phyloP scores from a whole-genome alignment of 805 yeast genomes.

The Candida corydali region DNA sequence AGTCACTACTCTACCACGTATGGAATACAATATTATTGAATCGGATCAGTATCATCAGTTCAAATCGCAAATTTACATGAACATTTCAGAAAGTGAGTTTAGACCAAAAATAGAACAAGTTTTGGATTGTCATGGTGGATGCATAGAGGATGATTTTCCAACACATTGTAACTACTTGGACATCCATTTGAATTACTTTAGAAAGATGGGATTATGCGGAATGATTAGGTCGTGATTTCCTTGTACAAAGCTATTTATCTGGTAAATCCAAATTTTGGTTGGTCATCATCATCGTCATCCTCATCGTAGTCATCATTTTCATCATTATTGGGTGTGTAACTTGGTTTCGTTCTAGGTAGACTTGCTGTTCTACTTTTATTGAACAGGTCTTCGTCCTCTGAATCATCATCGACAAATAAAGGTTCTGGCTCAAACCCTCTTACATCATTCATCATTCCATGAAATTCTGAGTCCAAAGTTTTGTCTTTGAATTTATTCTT shows the following conservation, averaged over 20 bases:
- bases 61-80: slow-evolving; percentile 34
- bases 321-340: not conserved
- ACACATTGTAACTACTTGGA: slow-evolving; percentile 19
- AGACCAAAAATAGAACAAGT: slow-evolving; percentile 25
- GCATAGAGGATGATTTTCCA: slow-evolving; percentile 28
- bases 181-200: slow-evolving; percentile 35
- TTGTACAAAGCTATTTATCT: too few relatives aligned
- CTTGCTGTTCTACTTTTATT: not conserved
- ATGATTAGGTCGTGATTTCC: too few relatives aligned
- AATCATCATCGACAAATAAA: slow-evolving; percentile 6
- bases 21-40: slow-evolving; percentile 11
- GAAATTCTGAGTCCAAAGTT: slow-evolving; percentile 13
- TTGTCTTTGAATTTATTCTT: slow-evolving; percentile 5
- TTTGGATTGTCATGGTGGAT: slow-evolving; percentile 32
- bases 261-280: slow-evolving; percentile 31
- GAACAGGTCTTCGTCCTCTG: not conserved
- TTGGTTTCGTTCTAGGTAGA: not conserved
- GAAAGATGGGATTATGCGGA: slow-evolving; percentile 16
- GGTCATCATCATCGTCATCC: slow-evolving; percentile 18
- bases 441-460: slow-evolving; percentile 15
- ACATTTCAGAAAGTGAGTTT: slow-evolving; percentile 22
- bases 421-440: slow-evolving; percentile 5
- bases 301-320: not conserved
- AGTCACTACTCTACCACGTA: slow-evolving; percentile 24
- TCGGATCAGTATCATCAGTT: slow-evolving; percentile 27